These are phyloP conservation scores for Colletotrichum plurivorum DNA, from an alignment of 2,329 filamentous ascomycete species.

Conservation along the genomic window DNA sequence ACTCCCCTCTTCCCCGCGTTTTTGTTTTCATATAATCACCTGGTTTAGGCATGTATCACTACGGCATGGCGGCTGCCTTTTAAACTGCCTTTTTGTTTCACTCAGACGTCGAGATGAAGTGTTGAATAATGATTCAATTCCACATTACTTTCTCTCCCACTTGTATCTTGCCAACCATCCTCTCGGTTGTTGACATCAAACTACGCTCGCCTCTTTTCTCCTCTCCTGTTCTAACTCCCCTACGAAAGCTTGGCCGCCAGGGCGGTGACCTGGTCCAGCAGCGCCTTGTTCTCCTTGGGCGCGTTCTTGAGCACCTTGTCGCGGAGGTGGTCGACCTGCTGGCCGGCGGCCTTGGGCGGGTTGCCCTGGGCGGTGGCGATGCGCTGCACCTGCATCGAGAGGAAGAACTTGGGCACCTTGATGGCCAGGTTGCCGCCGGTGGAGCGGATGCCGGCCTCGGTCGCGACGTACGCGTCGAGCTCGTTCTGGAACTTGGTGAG, in stretches of 20 bases:
- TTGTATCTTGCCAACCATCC: background rate
- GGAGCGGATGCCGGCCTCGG: constrained; percentile 70
- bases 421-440: constrained; percentile 67
- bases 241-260: constrained; percentile 44
- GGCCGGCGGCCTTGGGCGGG: constrained; percentile 63
- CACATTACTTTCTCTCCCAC: constrained; percentile 23
- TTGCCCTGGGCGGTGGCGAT: constrained; percentile 73
- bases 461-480: constrained; percentile 71
- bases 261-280: constrained; percentile 67
- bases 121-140: constrained; percentile 34
- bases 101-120: constrained; percentile 28
- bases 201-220: too few relatives aligned
- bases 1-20: constrained; percentile 26
- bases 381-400: constrained; percentile 70
- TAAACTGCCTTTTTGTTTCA: background rate
- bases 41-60: constrained; percentile 21
- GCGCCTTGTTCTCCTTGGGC: constrained; percentile 60
- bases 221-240: too few relatives aligned
- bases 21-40: constrained; percentile 14
- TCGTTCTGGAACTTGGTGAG: constrained; percentile 66
- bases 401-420: constrained; percentile 76
- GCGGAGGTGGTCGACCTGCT: constrained; percentile 69
- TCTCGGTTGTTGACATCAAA: background rate
- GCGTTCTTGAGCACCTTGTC: constrained; percentile 72
- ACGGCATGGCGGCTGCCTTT: constrained; percentile 22